phyloP scores from a whole-genome alignment of 2,329 filamentous ascomycete species.

The Ophiostoma quercus region DNA sequence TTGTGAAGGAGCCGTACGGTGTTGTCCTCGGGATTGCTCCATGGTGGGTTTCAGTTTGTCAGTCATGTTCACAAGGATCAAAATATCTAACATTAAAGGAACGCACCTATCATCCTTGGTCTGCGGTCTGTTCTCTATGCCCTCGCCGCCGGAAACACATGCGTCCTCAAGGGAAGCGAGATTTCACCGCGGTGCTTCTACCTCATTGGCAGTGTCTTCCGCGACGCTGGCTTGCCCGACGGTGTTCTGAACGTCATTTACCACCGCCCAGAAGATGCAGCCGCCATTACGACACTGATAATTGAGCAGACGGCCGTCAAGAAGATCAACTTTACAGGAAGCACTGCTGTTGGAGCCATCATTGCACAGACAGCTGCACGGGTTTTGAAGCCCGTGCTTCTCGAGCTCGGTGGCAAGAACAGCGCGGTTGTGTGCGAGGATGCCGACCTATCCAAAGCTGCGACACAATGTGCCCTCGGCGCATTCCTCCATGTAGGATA shows the following conservation, averaged over 20 bases:
- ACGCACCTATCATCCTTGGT: constrained; percentile 53
- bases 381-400: constrained; percentile 69
- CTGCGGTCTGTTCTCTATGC: constrained; percentile 55
- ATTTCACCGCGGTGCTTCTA: constrained; percentile 59
- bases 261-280: constrained; percentile 59
- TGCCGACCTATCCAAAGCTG: constrained; percentile 68
- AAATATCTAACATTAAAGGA: constrained; percentile 38
- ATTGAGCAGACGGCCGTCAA: constrained; percentile 63
- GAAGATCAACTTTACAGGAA: constrained; percentile 85
- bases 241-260: constrained; percentile 72
- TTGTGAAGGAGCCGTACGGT: constrained; percentile 71
- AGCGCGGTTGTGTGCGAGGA: constrained; percentile 74
- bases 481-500: constrained; percentile 49
- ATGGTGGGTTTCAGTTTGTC: constrained; percentile 45
- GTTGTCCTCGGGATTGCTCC: constrained; percentile 75
- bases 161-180: constrained; percentile 68
- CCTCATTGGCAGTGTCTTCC: constrained; percentile 58
- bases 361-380: constrained; percentile 65
- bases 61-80: not conserved
- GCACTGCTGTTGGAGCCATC: constrained; percentile 66
- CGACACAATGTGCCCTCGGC: constrained; percentile 61
- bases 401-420: constrained; percentile 81
- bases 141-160: constrained; percentile 72
- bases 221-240: constrained; percentile 68
- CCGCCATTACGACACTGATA: constrained; percentile 59